These are phyloP conservation scores for Pecoramyces ruminantium DNA, from an alignment of 192 early-diverging fungal genomes.

Conservation along the genomic window DNA sequence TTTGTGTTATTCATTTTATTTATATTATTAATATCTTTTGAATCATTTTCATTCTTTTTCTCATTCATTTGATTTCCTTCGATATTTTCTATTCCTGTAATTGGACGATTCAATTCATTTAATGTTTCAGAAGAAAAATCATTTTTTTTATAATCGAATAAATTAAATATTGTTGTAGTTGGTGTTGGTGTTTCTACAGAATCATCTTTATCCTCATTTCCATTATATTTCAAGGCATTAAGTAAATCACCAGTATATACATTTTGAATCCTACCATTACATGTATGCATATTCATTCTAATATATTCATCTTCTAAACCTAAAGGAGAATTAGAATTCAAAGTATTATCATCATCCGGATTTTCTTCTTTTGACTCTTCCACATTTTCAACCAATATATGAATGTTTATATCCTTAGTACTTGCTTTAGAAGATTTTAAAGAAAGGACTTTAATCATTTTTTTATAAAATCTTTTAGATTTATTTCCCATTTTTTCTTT, in stretches of 20 bases:
- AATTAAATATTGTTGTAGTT: neutral
- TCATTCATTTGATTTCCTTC: neutral
- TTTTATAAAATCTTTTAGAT: neutral
- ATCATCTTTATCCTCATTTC: neutral
- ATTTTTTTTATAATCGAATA: neutral
- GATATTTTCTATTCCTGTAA: neutral
- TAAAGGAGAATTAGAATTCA: neutral
- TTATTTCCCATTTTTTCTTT: neutral
- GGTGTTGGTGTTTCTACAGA: neutral
- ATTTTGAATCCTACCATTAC: neutral
- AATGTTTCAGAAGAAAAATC: neutral
- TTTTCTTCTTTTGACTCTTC: neutral
- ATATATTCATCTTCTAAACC: neutral
- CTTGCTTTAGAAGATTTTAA: neutral
- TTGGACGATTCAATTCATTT: neutral
- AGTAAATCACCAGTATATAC: neutral
- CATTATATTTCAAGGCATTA: neutral
- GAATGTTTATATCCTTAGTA: neutral
- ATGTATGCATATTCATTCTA: neutral
- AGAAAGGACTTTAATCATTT: neutral
- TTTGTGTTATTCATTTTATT: too few species aligned
- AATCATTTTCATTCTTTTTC: neutral
- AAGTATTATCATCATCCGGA: neutral
- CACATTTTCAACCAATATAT: neutral
- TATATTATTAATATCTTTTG: too few species aligned